phyloP scores from a whole-genome alignment of 2,329 filamentous ascomycete species.

The Trichoderma gracile region DNA sequence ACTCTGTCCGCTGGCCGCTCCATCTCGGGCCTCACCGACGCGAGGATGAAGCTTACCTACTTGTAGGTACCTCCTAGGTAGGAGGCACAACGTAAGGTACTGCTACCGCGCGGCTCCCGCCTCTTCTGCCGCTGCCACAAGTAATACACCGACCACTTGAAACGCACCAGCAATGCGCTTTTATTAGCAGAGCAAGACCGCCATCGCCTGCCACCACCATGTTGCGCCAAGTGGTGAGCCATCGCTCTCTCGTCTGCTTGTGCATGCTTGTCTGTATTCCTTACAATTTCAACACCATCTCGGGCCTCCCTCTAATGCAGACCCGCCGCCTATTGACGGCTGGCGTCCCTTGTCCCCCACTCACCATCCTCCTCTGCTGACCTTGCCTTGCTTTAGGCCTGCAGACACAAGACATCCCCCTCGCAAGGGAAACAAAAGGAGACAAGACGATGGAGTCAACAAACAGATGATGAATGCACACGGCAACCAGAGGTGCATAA shows the following conservation, averaged over 20 bases:
- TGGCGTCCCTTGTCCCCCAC: neutral
- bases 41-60: neutral
- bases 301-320: conserved; percentile 7
- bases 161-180: conserved; percentile 14
- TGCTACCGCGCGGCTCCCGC: conserved; percentile 2
- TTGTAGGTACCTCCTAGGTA: too few species aligned
- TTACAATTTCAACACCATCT: neutral
- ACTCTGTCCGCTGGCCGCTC: neutral
- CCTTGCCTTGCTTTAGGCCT: neutral
- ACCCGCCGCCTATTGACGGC: conserved; percentile 1
- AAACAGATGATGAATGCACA: neutral
- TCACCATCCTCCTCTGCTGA: neutral
- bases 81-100: neutral
- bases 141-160: neutral
- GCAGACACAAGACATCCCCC: conserved; percentile 1
- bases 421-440: neutral
- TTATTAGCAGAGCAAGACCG: neutral
- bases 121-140: conserved; percentile 3
- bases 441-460: neutral
- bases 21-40: conserved; percentile 22
- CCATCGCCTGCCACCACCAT: neutral
- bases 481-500: neutral
- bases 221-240: neutral
- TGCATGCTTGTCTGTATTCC: too few species aligned
- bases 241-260: neutral